Evolutionary conservation across 441 rosid genomes (phyloP).

Genomic region (Mallotus repandus): DNA sequence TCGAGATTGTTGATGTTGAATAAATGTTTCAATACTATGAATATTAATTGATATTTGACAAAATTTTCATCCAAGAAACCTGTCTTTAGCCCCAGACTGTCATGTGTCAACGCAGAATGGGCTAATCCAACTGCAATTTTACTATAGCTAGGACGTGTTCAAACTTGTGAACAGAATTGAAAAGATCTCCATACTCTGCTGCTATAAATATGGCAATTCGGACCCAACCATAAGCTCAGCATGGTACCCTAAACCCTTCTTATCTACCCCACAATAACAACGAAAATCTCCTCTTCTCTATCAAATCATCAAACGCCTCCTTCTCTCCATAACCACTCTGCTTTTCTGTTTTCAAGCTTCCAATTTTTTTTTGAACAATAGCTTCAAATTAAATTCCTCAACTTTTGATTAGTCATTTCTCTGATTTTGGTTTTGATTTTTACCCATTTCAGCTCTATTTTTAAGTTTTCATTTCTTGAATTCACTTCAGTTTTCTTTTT

Average conservation of each 20-base stretch:
- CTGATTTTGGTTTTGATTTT: not conserved
- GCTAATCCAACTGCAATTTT: not conserved
- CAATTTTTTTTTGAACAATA: too few species aligned
- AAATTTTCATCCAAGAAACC: too few species aligned
- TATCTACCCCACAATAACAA: not conserved
- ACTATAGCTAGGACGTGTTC: not conserved
- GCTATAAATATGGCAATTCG: constrained; percentile 44
- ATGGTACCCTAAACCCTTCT: not conserved
- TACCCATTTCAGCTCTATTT: not conserved
- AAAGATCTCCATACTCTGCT: constrained; percentile 3
- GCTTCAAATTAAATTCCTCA: not conserved
- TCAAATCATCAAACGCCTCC: not conserved
- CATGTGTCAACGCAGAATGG: too few species aligned
- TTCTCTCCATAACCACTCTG: not conserved
- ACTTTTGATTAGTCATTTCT: not conserved
- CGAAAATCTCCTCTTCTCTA: constrained; percentile 1
- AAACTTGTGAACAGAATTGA: constrained; percentile 7
- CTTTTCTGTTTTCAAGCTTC: constrained; percentile 4
- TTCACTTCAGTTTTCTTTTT: not conserved
- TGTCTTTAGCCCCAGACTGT: too few species aligned
- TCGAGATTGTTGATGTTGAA: too few species aligned
- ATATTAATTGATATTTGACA: too few species aligned
- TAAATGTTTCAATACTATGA: too few species aligned
- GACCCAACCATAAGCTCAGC: constrained; percentile 17
- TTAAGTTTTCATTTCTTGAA: not conserved